These are phyloP conservation scores for Penicillium psychrosexuale DNA, from an alignment of 2,329 filamentous ascomycete species.

Conservation along the genomic window DNA sequence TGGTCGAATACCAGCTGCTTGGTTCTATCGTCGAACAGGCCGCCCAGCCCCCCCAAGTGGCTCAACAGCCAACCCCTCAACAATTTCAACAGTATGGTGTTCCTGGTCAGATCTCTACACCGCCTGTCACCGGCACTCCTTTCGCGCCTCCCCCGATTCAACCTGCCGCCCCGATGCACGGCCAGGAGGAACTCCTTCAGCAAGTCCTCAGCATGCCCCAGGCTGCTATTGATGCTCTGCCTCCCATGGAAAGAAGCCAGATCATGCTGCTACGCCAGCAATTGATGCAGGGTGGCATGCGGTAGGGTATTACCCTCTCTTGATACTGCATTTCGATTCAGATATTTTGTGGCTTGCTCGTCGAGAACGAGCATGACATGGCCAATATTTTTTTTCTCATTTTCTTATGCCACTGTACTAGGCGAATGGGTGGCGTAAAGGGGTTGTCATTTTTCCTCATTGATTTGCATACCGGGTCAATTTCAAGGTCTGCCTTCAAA, in stretches of 20 bases:
- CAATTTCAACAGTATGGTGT: constrained; percentile 39
- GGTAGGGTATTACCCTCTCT: constrained; percentile 17
- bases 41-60: constrained; percentile 42
- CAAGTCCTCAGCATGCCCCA: constrained; percentile 79
- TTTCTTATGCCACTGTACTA: constrained; percentile 3
- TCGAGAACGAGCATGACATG: not conserved
- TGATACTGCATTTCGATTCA: not conserved
- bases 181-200: constrained; percentile 71
- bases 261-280: constrained; percentile 72
- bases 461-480: constrained; percentile 14
- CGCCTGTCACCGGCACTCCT: constrained; percentile 46
- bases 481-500: not conserved
- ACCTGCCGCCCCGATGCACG: constrained; percentile 47
- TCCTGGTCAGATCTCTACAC: constrained; percentile 51
- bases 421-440: constrained; percentile 19
- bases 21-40: constrained; percentile 71
- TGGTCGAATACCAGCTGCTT: constrained; percentile 82
- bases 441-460: constrained; percentile 3
- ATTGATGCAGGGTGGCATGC: constrained; percentile 48
- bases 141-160: constrained; percentile 47
- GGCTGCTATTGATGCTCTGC: constrained; percentile 73
- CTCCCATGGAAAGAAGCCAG: constrained; percentile 71
- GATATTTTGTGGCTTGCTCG: not conserved
- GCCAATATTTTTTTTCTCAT: not conserved
- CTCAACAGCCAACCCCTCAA: constrained; percentile 37